Evolutionary conservation across 176 grass and related monocot genomes (phyloP), one percentile per base, ranked within the genome.

Genomic region (Hyparrhenia diplandra): DNA sequence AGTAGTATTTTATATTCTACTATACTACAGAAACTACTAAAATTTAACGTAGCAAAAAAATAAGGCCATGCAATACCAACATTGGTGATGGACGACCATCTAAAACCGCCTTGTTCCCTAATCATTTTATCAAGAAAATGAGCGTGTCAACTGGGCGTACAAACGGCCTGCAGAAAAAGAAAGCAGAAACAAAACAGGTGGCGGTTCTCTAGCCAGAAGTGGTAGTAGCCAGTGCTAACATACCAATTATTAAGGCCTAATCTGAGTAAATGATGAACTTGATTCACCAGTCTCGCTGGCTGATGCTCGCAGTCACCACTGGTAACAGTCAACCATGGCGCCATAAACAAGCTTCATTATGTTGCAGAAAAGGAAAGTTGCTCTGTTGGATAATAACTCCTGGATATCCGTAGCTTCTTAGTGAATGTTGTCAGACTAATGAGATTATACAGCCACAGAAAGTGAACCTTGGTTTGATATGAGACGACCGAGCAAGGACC

Each of bases 341-440:
- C 52, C 13, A 24, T 35, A 78, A 52, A 41, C 24, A 55, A 12
- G 43, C 13, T 17, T 65, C 70, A 13, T 70, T 54, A 8, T 55
- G 23, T 62, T 27, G 35, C 41, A 43, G 13, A 66, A 30, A 67
- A 39, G n/a, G 10, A 49, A 47, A 36, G 37, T 6, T 64, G 20
- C n/a, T 67, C 11, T 37, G 66, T 70, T 40, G 61, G 57, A 80
- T 72, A 20, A 80, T 72, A 20, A 69, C 36, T 51, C 40, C 36
- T 10, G 6, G 10, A 3, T 2, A 34, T 39, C 54, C 34, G 29
- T 68, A 74, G 18, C 74, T 31, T 14, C 39, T n/a, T 42, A 69
- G 32, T 34, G 77, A 13, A 82, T 14, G 36, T 42, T 45, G 27
- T 59, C 41, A 41, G 64, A 21, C 27, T 28, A 25, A 68, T 20